Evolutionary conservation across 2,329 filamentous ascomycete genomes (phyloP), one percentile per base, ranked within the genome.

Genomic region (Verruconis gallopava): DNA sequence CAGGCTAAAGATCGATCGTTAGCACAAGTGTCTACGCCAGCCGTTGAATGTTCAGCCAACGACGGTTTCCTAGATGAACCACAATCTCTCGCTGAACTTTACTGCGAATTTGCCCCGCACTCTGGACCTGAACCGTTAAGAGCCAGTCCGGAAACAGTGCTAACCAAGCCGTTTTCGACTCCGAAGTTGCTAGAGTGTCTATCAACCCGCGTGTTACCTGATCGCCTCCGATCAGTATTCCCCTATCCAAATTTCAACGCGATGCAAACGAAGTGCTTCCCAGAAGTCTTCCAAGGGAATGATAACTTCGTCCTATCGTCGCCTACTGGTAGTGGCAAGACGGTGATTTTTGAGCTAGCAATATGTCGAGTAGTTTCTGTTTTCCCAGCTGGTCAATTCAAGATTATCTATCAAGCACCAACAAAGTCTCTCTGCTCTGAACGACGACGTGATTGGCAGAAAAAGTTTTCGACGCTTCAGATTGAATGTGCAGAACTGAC

Each of bases 301-400:
- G 72, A 85, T 55, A 93, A 93, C 48, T 67, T 91, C 12, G 81
- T 91, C 0, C 67, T 93, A 12, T 79, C 84, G 1, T 80, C 85
- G 5, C 85, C 85, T 0, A 93, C 85, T 0, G 84, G 85, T 5
- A 88, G 84, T 56, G 85, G 85, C 2, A 93, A 93, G 57, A 93
- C 85, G 1, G 82, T 71, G 1, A 69, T 91, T 6, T 70, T 93
- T 48, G 85, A 93, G 57, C 67, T 93, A 36, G 84, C 84, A 3
- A 82, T 93, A 25, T 89, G 83, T 59, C 77, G 75, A 44, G 66
- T 88, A 2, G 66, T 82, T 19, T 68, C 69, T 25, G 66, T 62
- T 3, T 66, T 71, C 37, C 67, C 57, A 52, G 72, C 60, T 52
- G 75, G 61, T 55, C 66, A 77, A 37, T 86, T 79, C 68, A 93